Percentiles rank a stretch among this genome's conserved stretches.
These are phyloP conservation scores for Tricholoma furcatifolium DNA, from an alignment of 768 basidiomycete species.

Conservation along the genomic window DNA sequence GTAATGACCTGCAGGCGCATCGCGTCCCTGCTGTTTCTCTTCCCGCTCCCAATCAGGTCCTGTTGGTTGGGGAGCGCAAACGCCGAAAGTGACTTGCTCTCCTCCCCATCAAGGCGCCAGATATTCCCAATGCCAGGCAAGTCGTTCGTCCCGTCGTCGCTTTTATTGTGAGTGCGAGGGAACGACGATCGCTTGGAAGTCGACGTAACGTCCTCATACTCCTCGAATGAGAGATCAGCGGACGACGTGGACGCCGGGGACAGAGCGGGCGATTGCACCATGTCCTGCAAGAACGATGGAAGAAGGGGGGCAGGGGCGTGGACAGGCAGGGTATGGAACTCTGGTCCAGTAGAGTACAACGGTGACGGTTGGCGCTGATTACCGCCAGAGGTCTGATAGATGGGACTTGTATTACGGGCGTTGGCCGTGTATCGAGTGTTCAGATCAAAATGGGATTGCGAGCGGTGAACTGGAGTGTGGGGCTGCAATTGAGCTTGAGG, in stretches of 20 bases:
- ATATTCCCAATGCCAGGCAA: slow-evolving; percentile 54
- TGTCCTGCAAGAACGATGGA: slow-evolving; percentile 78
- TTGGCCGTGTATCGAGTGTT: slow-evolving; percentile 45
- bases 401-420: slow-evolving; percentile 27
- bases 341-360: slow-evolving; percentile 35
- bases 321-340: slow-evolving; percentile 26
- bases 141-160: slow-evolving; percentile 27
- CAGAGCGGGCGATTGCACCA: slow-evolving; percentile 64
- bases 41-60: slow-evolving; percentile 33
- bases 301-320: slow-evolving; percentile 54
- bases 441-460: slow-evolving; percentile 51
- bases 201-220: slow-evolving; percentile 41
- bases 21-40: slow-evolving; percentile 39
- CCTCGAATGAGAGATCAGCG: slow-evolving; percentile 64
- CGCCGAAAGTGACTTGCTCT: slow-evolving; percentile 53
- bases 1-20: slow-evolving; percentile 20
- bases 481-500: slow-evolving; percentile 22
- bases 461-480: slow-evolving; percentile 43
- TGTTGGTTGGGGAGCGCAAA: slow-evolving; percentile 46
- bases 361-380: slow-evolving; percentile 38
- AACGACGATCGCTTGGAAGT: slow-evolving; percentile 22
- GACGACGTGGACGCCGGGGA: slow-evolving; percentile 67
- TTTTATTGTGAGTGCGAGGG: slow-evolving; percentile 26
- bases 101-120: slow-evolving; percentile 73
- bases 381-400: slow-evolving; percentile 67